These are phyloP conservation scores for Fagus crenata DNA, from an alignment of 306 rosid species.

Conservation along the genomic window DNA sequence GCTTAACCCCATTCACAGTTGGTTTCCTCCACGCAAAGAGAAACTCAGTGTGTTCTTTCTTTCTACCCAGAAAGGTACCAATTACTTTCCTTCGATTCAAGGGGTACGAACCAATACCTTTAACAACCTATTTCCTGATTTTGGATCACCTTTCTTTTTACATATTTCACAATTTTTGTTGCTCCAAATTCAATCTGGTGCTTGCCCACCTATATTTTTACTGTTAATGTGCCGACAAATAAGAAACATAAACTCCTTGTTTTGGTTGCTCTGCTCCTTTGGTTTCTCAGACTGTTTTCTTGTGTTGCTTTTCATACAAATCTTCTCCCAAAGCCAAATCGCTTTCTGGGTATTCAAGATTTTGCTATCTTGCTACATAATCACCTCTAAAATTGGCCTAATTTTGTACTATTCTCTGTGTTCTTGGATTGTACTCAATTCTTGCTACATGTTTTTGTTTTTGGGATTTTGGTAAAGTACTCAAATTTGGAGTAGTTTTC, in stretches of 20 bases:
- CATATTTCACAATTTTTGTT: neutral
- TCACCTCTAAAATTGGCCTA: slow-evolving; percentile 14
- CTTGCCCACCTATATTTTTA: slow-evolving; percentile 20
- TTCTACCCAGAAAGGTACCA: slow-evolving; percentile 39
- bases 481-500: neutral
- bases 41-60: slow-evolving; percentile 24
- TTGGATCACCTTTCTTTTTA: neutral
- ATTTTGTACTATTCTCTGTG: slow-evolving; percentile 1
- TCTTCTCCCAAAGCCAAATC: slow-evolving; percentile 32
- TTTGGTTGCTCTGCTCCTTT: slow-evolving; percentile 20
- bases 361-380: slow-evolving; percentile 14
- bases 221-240: slow-evolving; percentile 35
- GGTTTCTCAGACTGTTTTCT: slow-evolving; percentile 16
- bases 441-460: slow-evolving; percentile 7
- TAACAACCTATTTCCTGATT: neutral
- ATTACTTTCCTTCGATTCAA: slow-evolving; percentile 34
- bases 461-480: slow-evolving; percentile 19
- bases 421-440: slow-evolving; percentile 28
- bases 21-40: slow-evolving; percentile 65
- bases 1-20: slow-evolving; percentile 30
- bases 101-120: slow-evolving; percentile 13
- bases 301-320: slow-evolving; percentile 34
- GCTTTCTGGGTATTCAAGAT: slow-evolving; percentile 33
- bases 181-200: slow-evolving; percentile 11
- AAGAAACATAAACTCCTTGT: slow-evolving; percentile 8